Evolutionary conservation across 176 grass and related monocot species (phyloP).

Genomic region (Raddia distichophylla): DNA sequence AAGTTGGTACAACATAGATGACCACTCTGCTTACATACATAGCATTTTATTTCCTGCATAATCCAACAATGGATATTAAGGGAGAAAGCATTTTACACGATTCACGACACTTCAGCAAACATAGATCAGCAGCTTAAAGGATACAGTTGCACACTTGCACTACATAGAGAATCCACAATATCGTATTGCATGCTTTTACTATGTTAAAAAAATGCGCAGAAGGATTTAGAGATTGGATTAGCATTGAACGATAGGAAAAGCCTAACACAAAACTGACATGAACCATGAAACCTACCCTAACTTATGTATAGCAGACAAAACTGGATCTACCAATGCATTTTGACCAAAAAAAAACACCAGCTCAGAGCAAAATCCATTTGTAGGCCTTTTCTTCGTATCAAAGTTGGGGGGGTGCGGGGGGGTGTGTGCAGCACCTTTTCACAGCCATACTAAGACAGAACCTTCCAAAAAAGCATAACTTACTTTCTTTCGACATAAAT

Average conservation of each 20-base stretch:
- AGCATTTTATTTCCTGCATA: constrained; percentile 92
- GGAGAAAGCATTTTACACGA: constrained; percentile 18
- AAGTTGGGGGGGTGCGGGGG: neutral
- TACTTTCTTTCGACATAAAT: neutral
- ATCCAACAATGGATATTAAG: constrained; percentile 34
- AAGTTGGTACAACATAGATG: constrained; percentile 88
- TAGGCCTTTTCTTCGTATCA: constrained; percentile 10
- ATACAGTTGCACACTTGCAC: constrained; percentile 28
- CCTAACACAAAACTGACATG: neutral
- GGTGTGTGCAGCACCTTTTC: neutral
- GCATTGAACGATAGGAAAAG: constrained; percentile 16
- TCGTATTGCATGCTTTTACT: neutral
- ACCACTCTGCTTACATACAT: constrained; percentile 77
- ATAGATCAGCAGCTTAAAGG: constrained; percentile 17
- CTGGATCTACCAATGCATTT: neutral
- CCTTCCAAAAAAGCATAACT: neutral
- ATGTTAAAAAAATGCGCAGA: neutral
- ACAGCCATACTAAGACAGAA: constrained; percentile 1
- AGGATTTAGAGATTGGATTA: constrained; percentile 3
- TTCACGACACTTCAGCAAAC: neutral
- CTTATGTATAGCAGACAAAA: neutral
- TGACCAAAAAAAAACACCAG: constrained; percentile 20
- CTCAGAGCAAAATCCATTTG: constrained; percentile 7
- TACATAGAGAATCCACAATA: neutral
- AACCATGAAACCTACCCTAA: constrained; percentile 1